A percentile compares a stretch with the other conserved stretches of the same genome.
phyloP scores from a whole-genome alignment of 1,284 basidiomycete genomes.

The Rhodotorula sp. region DNA sequence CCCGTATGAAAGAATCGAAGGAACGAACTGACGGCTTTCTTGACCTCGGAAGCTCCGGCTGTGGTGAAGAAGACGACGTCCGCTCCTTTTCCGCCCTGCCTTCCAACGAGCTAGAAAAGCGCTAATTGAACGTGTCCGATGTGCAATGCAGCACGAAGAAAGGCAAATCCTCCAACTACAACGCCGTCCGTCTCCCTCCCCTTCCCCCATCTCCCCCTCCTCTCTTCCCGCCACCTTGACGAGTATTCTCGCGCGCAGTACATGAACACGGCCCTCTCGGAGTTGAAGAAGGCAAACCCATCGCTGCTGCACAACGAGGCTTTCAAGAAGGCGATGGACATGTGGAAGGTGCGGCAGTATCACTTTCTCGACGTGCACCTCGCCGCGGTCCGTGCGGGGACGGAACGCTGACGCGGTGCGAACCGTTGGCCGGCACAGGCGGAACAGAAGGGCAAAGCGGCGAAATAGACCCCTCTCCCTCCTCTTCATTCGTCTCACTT shows the following conservation, averaged over 20 bases:
- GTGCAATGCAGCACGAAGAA: conserved; percentile 8
- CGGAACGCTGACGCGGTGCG: too few relatives aligned
- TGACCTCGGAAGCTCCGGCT: too few relatives aligned
- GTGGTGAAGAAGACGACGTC: too few relatives aligned
- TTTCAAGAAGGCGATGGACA: conserved; percentile 19
- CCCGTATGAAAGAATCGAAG: not conserved
- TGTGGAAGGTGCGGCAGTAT: conserved; percentile 30
- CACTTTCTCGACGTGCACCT: too few relatives aligned
- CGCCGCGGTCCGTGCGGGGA: too few relatives aligned
- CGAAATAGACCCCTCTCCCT: not conserved
- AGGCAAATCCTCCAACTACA: conserved; percentile 28
- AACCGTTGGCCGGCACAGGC: not conserved
- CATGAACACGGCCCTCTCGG: conserved; percentile 26
- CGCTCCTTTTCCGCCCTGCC: too few relatives aligned
- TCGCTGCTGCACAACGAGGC: conserved; percentile 18
- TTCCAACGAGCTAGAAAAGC: too few relatives aligned
- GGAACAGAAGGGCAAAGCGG: conserved; percentile 3
- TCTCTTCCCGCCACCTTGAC: not conserved
- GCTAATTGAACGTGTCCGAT: too few relatives aligned
- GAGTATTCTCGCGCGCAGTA: not conserved
- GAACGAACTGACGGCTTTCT: not conserved
- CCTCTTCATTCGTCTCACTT: not conserved
- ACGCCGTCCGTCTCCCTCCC: conserved; percentile 10
- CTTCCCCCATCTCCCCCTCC: not conserved
- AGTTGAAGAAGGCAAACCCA: conserved; percentile 26